Conservation (phyloP, 192 early-diverging fungal species). For the Rhizophagus prolifer region DNA sequence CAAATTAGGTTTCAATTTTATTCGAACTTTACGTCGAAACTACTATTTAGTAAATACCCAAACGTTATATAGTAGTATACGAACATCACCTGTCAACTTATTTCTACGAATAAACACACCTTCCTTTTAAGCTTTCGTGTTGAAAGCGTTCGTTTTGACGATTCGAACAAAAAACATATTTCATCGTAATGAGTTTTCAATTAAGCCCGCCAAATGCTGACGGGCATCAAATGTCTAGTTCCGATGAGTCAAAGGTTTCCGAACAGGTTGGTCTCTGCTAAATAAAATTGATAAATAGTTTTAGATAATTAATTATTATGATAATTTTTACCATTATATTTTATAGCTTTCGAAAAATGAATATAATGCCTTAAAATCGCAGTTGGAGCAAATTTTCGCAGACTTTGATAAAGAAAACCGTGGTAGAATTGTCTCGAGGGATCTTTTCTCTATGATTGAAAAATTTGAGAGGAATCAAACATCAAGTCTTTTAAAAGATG, state of each 20-base stretch:
- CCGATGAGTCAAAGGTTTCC: not conserved
- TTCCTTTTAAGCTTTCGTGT: not conserved
- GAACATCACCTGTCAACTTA: not conserved
- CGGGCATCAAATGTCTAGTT: not conserved
- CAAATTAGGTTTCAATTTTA: not conserved
- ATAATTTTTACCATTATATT: not conserved
- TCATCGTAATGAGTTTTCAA: not conserved
- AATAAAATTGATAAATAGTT: no score
- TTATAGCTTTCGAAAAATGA: not conserved
- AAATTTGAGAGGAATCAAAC: slow-evolving; percentile 35
- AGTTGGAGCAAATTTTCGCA: slow-evolving; percentile 7
- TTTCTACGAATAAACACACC: not conserved
- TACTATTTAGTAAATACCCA: not conserved
- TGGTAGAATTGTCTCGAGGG: slow-evolving; percentile 40
- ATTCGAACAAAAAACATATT: not conserved
- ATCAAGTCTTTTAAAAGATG: slow-evolving; percentile 34
- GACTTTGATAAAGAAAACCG: slow-evolving; percentile 27
- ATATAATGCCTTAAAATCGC: slow-evolving; percentile 5
- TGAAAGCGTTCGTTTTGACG: not conserved
- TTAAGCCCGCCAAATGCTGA: not conserved
- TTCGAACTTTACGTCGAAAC: not conserved
- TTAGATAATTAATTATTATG: no score
- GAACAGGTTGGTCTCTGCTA: not conserved
- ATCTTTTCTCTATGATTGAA: slow-evolving; percentile 38
- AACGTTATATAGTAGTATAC: not conserved